A percentile compares a stretch with the other conserved stretches of the same genome.
Conservation (phyloP, 805 yeast species). For the Candida khao-thaluensis region DNA sequence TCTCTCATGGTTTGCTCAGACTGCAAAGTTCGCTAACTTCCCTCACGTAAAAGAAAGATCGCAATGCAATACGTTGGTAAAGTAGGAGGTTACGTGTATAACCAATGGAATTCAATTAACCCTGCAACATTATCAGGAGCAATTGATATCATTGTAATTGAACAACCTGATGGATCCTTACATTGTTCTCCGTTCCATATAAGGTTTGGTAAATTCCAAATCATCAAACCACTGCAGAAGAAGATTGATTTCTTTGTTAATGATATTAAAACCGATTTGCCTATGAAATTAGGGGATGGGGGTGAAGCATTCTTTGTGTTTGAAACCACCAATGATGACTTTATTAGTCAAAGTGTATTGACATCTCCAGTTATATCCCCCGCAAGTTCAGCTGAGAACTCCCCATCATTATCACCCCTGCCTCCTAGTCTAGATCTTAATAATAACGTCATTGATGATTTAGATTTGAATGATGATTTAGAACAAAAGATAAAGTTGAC, state of each 20-base stretch:
- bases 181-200: conserved; percentile 97
- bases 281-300: conserved; percentile 96
- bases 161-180: conserved; percentile 76
- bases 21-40: no score
- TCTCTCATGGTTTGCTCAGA: no score
- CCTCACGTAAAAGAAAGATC: no score
- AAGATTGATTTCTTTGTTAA: conserved; percentile 88
- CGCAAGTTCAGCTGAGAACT: conserved; percentile 55
- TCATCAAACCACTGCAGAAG: conserved; percentile 91
- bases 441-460: conserved; percentile 33
- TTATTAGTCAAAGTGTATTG: conserved; percentile 73
- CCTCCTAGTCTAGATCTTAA: conserved; percentile 14
- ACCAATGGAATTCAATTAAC: conserved; percentile 95
- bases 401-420: conserved; percentile 27
- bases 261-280: conserved; percentile 74
- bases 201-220: conserved; percentile 90
- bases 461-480: conserved; percentile 35
- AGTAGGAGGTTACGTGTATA: conserved; percentile 91
- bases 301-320: conserved; percentile 98
- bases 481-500: conserved; percentile 30
- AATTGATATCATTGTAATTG: conserved; percentile 92
- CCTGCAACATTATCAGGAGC: conserved; percentile 97
- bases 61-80: conserved; percentile 94
- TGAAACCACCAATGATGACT: conserved; percentile 64
- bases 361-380: conserved; percentile 85